Percentiles rank a stretch among this genome's conserved stretches.
Conservation (phyloP, 345 rosid species). For the Murraya paniculata region DNA sequence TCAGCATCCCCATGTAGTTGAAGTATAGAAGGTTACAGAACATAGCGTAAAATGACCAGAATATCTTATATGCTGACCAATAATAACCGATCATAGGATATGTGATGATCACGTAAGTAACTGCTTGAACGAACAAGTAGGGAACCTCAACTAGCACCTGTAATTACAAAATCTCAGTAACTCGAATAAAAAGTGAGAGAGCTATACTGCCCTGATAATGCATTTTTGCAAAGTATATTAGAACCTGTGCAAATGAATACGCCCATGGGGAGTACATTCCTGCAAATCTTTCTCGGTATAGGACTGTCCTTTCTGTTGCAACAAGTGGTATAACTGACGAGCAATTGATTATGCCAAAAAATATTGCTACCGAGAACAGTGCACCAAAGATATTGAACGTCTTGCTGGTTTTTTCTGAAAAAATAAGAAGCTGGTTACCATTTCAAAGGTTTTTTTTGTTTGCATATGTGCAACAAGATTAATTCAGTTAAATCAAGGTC, state of each 20-base stretch:
- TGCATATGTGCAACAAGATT: no score
- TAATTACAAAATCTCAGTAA: background rate
- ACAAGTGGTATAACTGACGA: slow-evolving; percentile 22
- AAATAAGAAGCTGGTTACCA: background rate
- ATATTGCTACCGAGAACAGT: slow-evolving; percentile 14
- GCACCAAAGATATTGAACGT: slow-evolving; percentile 20
- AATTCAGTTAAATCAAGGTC: no score
- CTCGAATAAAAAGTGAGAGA: background rate
- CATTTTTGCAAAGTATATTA: background rate
- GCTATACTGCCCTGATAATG: background rate
- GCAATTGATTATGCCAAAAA: slow-evolving; percentile 22
- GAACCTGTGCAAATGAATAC: slow-evolving; percentile 27
- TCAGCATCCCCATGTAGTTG: slow-evolving; percentile 36
- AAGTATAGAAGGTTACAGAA: slow-evolving; percentile 28
- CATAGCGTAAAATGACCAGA: slow-evolving; percentile 29
- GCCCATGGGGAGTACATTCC: slow-evolving; percentile 27
- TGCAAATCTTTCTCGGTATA: slow-evolving; percentile 25
- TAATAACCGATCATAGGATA: slow-evolving; percentile 34
- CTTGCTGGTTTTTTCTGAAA: slow-evolving; percentile 21
- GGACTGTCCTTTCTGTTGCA: slow-evolving; percentile 23
- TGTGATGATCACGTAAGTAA: slow-evolving; percentile 29
- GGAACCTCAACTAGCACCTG: slow-evolving; percentile 28
- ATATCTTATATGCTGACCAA: slow-evolving; percentile 34
- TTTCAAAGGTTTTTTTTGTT: background rate
- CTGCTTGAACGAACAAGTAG: slow-evolving; percentile 21